Percentiles rank a stretch among this genome's conserved stretches.
Conservation (phyloP, 2,329 filamentous ascomycete species). For the Claviceps cyperi region DNA sequence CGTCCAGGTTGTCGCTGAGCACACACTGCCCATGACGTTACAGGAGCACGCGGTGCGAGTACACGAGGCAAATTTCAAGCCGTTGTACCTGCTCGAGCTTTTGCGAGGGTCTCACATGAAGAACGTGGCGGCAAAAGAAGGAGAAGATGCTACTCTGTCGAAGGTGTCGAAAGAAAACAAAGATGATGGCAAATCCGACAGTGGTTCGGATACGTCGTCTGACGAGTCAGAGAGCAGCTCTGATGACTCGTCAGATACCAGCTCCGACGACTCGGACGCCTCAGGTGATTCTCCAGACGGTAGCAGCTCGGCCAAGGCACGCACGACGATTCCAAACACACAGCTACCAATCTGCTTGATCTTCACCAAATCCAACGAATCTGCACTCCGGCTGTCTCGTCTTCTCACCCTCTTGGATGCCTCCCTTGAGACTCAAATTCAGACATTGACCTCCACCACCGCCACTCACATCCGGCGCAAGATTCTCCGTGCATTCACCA, state of each 20-base stretch:
- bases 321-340: constrained; percentile 5
- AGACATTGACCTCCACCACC: constrained; percentile 63
- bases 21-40: constrained; percentile 46
- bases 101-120: constrained; percentile 42
- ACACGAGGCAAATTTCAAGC: constrained; percentile 57
- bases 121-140: constrained; percentile 7
- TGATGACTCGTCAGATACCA: constrained; percentile 20
- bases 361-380: constrained; percentile 84
- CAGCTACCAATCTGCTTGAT: constrained; percentile 46
- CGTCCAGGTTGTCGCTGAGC: constrained; percentile 30
- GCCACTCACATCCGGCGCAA: constrained; percentile 56
- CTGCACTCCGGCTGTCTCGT: constrained; percentile 71
- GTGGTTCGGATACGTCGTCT: constrained; percentile 6
- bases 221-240: constrained; percentile 14
- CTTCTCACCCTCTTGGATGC: constrained; percentile 57
- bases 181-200: neutral
- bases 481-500: constrained; percentile 52
- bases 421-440: constrained; percentile 39
- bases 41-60: constrained; percentile 54
- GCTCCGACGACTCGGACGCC: constrained; percentile 18
- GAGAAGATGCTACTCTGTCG: neutral
- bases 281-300: constrained; percentile 11
- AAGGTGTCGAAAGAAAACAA: neutral
- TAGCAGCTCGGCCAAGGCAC: too few relatives aligned
- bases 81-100: constrained; percentile 70